Evolutionary conservation across 2,329 filamentous ascomycete species (phyloP), one percentile per base, ranked within the genome.

Genomic region (Atkinsonella texensis): DNA sequence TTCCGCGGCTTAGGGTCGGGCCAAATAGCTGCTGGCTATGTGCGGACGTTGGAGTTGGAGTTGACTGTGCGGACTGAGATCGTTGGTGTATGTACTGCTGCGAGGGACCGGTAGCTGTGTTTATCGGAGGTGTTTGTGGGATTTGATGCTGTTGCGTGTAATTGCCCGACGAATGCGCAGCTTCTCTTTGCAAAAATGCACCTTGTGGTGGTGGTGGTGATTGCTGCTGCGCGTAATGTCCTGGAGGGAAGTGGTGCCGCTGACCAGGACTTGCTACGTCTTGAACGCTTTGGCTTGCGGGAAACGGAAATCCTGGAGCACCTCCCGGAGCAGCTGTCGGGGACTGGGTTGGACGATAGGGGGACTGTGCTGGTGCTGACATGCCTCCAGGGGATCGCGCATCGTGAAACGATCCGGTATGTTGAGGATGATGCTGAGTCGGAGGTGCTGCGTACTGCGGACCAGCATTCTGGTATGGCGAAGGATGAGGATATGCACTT

Each of bases 1-100:
- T 83, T 40, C 71, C 73, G 54, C 79, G 76, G 23, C 62, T 64
- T 56, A 75, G 78, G 31, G 74, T 70, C 51, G 68, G 64, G 12
- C 73, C 74, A 57, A 74, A 79, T 9, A 73, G 72, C 45, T 75
- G 75, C 63, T 82, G 79, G 59, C 75, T 77, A 46, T 81, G 79
- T 15, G 79, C 75, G 40, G 79, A 81, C 7, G 77, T 81, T n/a
- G 79, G 79, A 38, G 80, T 83, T 11, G 77, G 69, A 28, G 73
- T 75, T 12, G 80, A 82, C 51, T 82, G 76, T 6, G 74, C 68
- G 20, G 80, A 83, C 52, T 76, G 76, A 42, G 80, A 79, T 58
- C 78, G 67, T 54, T 73, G 72, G 52, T 75, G 74, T 47, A 68
- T 61, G 56, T 62, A 67, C 28, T 67, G 57, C 52, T 70, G 68